These are phyloP conservation scores for Tilletiaria anomala DNA, from an alignment of 1,284 basidiomycete species.

Conservation along the genomic window DNA sequence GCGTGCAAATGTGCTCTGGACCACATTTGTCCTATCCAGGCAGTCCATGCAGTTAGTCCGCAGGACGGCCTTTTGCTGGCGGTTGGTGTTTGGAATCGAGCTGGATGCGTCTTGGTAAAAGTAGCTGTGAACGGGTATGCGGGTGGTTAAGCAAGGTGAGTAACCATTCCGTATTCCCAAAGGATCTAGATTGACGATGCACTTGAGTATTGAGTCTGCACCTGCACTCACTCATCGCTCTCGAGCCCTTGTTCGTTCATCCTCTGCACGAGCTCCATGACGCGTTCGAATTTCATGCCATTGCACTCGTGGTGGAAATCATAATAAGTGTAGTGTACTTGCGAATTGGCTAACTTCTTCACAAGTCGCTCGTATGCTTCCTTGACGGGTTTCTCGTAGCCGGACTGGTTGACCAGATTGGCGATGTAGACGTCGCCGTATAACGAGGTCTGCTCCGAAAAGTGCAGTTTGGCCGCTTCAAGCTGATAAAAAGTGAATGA, in stretches of 20 bases:
- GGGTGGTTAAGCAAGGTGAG: not conserved
- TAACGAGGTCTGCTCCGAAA: slow-evolving; percentile 56
- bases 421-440: slow-evolving; percentile 75
- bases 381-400: slow-evolving; percentile 86
- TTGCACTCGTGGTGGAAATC: slow-evolving; percentile 97
- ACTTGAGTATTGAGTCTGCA: not conserved
- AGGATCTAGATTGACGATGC: not conserved
- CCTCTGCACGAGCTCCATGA: slow-evolving; percentile 65
- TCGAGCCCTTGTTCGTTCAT: slow-evolving; percentile 56
- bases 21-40: slow-evolving; percentile 90
- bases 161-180: not conserved
- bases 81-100: slow-evolving; percentile 5
- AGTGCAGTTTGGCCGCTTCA: slow-evolving; percentile 58
- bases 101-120: slow-evolving; percentile 1
- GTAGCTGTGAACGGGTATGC: slow-evolving; percentile 1
- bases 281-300: slow-evolving; percentile 86
- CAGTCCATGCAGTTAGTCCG: slow-evolving; percentile 66
- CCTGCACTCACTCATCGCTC: slow-evolving; percentile 51
- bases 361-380: slow-evolving; percentile 79
- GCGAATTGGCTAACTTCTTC: slow-evolving; percentile 47
- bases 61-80: slow-evolving; percentile 41
- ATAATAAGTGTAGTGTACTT: slow-evolving; percentile 82
- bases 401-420: slow-evolving; percentile 89
- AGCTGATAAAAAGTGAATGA: slow-evolving; percentile 64
- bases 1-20: slow-evolving; percentile 47